Evolutionary conservation across 2,329 filamentous ascomycete genomes (phyloP).

Genomic region (Botrytis fragariae): DNA sequence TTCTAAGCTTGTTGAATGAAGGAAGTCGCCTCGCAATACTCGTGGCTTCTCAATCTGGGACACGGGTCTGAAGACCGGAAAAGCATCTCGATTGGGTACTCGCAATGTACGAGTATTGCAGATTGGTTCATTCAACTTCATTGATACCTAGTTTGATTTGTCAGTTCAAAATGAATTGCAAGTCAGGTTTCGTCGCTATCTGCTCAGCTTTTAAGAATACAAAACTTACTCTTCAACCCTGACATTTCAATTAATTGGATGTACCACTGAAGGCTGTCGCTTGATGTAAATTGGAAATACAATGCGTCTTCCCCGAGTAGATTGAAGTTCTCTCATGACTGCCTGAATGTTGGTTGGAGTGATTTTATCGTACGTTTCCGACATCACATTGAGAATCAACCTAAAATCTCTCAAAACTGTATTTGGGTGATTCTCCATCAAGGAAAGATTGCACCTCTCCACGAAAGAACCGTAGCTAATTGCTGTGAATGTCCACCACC

Average conservation of each 20-base stretch:
- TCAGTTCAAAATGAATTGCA: background rate
- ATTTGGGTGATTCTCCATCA: background rate
- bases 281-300: background rate
- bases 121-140: background rate
- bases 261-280: too few relatives aligned
- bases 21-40: background rate
- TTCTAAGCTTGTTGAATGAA: background rate
- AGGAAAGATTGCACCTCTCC: background rate
- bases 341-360: background rate
- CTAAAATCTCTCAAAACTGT: background rate
- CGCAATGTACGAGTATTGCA: background rate
- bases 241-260: background rate
- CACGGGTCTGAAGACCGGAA: background rate
- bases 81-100: background rate
- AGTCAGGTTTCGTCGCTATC: background rate
- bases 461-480: background rate
- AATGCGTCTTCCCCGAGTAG: too few relatives aligned
- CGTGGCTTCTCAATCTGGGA: background rate
- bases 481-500: background rate
- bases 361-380: background rate
- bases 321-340: background rate
- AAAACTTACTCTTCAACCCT: background rate
- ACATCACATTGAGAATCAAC: background rate
- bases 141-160: background rate
- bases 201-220: background rate